Evolutionary conservation across 352 stramenopile genomes (phyloP).

Genomic region (Phytophthora pseudosyringae): DNA sequence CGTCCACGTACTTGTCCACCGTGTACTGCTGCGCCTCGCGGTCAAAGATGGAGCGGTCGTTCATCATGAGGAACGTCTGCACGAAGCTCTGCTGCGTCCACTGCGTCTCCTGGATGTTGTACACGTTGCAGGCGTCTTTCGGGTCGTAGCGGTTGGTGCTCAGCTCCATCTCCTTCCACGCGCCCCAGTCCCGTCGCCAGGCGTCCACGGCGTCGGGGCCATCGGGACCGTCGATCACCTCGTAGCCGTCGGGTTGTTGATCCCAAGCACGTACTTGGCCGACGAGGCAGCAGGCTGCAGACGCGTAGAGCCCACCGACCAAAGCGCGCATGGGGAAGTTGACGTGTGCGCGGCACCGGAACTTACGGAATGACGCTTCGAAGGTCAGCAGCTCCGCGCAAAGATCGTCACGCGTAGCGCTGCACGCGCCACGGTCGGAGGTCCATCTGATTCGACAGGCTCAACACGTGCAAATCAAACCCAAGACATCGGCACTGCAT

Average conservation of each 20-base stretch:
- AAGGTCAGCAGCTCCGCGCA: constrained; percentile 1
- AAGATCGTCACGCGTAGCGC: constrained; percentile 31
- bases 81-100: constrained; percentile 87
- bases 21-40: constrained; percentile 66
- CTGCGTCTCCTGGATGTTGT: constrained; percentile 63
- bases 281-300: constrained; percentile 11
- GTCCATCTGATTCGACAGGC: constrained; percentile 28
- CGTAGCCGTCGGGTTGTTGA: constrained; percentile 76
- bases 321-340: constrained; percentile 21
- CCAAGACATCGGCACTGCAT: too few species aligned
- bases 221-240: constrained; percentile 75
- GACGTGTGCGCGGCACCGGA: constrained; percentile 13
- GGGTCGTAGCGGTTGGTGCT: constrained; percentile 67
- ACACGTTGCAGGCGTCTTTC: constrained; percentile 62
- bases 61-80: constrained; percentile 79
- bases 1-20: constrained; percentile 69
- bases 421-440: not conserved
- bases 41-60: constrained; percentile 80
- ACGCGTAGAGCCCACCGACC: constrained; percentile 5
- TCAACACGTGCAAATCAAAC: not conserved
- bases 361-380: constrained; percentile 25
- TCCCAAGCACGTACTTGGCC: constrained; percentile 56
- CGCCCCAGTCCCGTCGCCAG: constrained; percentile 66
- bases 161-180: constrained; percentile 81
- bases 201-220: constrained; percentile 37